Evolutionary conservation across 225 moss, liverwort and hornwort species (phyloP).

Genomic region (Sphagnum tenellum): DNA sequence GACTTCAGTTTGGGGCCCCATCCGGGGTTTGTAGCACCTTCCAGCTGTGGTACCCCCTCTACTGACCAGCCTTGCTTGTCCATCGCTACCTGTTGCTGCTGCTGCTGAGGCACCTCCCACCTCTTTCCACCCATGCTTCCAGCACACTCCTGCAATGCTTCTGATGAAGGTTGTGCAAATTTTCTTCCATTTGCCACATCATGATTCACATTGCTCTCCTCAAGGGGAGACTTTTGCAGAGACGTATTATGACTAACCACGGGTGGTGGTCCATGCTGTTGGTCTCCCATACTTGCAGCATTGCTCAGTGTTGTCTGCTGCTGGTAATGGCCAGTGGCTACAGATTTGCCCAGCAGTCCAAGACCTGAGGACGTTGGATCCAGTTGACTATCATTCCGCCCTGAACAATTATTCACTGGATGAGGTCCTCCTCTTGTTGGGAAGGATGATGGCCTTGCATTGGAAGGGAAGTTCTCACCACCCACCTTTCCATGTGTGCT

Average conservation of each 20-base stretch:
- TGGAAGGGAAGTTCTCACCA: constrained; percentile 11
- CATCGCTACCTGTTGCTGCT: constrained; percentile 4
- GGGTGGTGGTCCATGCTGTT: constrained; percentile 2
- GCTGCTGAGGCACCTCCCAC: constrained; percentile 17
- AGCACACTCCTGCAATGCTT: constrained; percentile 8
- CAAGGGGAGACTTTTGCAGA: constrained; percentile 19
- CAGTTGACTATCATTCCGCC: constrained; percentile 14
- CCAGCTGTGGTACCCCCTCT: constrained; percentile 10
- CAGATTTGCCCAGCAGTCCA: constrained; percentile 4
- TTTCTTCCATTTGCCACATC: constrained; percentile 14
- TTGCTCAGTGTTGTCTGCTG: background rate
- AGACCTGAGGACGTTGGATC: constrained; percentile 8
- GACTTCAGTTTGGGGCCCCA: constrained; percentile 16
- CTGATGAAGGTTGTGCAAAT: constrained; percentile 7
- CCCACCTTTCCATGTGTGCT: constrained; percentile 8
- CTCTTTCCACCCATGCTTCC: constrained; percentile 14
- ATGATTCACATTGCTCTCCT: constrained; percentile 12
- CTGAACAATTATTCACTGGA: constrained; percentile 13
- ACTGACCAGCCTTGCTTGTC: constrained; percentile 8
- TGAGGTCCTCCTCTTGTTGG: constrained; percentile 5
- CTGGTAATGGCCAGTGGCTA: too few species aligned
- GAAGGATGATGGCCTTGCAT: constrained; percentile 18
- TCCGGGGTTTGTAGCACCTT: constrained; percentile 8
- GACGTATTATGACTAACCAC: constrained; percentile 12
- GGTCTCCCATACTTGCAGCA: constrained; percentile 16